These are phyloP conservation scores for Selenicereus undatus DNA, from an alignment of 148 eudicot species.

Conservation along the genomic window DNA sequence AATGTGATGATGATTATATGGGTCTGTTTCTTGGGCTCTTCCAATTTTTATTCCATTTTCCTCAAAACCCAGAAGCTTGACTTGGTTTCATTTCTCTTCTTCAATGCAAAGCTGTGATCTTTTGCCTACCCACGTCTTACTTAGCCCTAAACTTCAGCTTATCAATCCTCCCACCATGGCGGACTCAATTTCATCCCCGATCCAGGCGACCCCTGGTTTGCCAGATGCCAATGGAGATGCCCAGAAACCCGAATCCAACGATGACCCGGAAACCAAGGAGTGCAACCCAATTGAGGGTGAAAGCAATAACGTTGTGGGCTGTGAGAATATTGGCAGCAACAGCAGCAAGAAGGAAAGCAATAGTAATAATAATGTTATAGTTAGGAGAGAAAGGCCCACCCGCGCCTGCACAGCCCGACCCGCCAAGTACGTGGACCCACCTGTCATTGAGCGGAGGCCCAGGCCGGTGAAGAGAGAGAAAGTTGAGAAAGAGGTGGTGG, in stretches of 20 bases:
- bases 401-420: constrained; percentile 78
- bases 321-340: constrained; percentile 9
- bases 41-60: constrained; percentile 2
- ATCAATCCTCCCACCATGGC: constrained; percentile 45
- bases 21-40: constrained; percentile 12
- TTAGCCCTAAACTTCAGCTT: constrained; percentile 26
- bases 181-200: constrained; percentile 46
- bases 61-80: constrained; percentile 6
- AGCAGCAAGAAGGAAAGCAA: constrained; percentile 18
- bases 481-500: constrained; percentile 29
- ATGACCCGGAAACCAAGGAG: constrained; percentile 20
- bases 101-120: constrained; percentile 55
- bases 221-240: constrained; percentile 26
- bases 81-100: constrained; percentile 4
- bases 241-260: constrained; percentile 22
- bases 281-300: constrained; percentile 23
- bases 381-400: constrained; percentile 75
- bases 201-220: constrained; percentile 33
- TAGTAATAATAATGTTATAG: constrained; percentile 25
- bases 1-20: constrained; percentile 13
- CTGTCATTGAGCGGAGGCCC: constrained; percentile 41
- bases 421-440: constrained; percentile 69
- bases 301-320: constrained; percentile 6
- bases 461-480: constrained; percentile 41
- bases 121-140: constrained; percentile 34